These are phyloP conservation scores for Gloeostereum incarnatum DNA, from an alignment of 768 basidiomycete genomes.

Conservation along the genomic window DNA sequence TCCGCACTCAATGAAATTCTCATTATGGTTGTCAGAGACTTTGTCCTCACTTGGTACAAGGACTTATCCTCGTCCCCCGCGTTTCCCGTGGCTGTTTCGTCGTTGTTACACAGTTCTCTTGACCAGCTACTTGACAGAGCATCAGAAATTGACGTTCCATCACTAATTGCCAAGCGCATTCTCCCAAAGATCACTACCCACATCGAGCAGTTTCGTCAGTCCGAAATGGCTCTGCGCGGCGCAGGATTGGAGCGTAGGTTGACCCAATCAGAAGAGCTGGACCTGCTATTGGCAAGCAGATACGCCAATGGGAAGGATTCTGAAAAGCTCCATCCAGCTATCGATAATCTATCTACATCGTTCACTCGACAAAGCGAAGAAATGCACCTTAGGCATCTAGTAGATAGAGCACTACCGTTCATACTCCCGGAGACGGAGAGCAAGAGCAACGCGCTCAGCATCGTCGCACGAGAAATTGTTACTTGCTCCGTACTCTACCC, in stretches of 20 bases:
- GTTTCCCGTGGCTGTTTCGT: constrained; percentile 81
- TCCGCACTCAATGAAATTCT: constrained; percentile 73
- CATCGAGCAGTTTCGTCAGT: constrained; percentile 83
- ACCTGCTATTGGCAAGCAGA: constrained; percentile 74
- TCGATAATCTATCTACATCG: constrained; percentile 80
- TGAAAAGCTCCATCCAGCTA: constrained; percentile 72
- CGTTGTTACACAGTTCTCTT: constrained; percentile 58
- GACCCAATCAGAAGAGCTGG: constrained; percentile 86
- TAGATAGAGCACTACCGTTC: constrained; percentile 63
- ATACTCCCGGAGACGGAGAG: constrained; percentile 73
- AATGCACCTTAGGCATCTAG: constrained; percentile 62
- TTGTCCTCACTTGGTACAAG: constrained; percentile 85
- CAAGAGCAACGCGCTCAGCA: constrained; percentile 57
- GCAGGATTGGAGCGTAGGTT: constrained; percentile 73
- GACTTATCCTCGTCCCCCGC: constrained; percentile 79
- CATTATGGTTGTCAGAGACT: constrained; percentile 76
- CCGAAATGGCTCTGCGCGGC: constrained; percentile 79
- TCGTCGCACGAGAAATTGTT: constrained; percentile 74
- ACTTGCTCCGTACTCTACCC: constrained; percentile 80
- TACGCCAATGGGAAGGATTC: constrained; percentile 57
- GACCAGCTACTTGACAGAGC: constrained; percentile 48
- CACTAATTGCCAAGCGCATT: constrained; percentile 73
- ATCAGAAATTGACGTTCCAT: constrained; percentile 57
- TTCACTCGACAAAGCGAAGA: constrained; percentile 90
- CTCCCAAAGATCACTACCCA: constrained; percentile 86